phyloP scores from a whole-genome alignment of 2,329 filamentous ascomycete genomes.

The Xylaria digitata region DNA sequence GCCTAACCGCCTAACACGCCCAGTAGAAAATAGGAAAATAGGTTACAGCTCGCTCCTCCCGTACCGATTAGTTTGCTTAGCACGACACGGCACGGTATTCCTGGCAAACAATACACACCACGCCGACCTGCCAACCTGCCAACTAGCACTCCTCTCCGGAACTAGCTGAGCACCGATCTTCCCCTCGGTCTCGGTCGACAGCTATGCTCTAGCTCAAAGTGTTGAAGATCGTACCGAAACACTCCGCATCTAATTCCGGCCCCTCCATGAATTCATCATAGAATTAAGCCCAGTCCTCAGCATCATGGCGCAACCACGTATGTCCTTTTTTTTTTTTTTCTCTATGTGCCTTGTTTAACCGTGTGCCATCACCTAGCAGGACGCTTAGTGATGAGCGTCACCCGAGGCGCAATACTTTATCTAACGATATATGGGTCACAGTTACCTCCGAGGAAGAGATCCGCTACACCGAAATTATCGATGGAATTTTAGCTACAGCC shows the following conservation, averaged over 20 bases:
- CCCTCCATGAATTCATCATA: slow-evolving; percentile 32
- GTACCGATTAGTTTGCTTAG: slow-evolving; percentile 16
- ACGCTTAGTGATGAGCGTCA: not conserved
- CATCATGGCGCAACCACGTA: slow-evolving; percentile 48
- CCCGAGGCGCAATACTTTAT: slow-evolving; percentile 6
- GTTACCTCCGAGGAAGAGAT: slow-evolving; percentile 62
- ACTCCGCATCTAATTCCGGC: slow-evolving; percentile 6
- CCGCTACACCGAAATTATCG: slow-evolving; percentile 69
- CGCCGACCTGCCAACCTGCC: not conserved
- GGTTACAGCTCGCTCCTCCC: slow-evolving; percentile 3
- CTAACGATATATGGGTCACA: slow-evolving; percentile 46
- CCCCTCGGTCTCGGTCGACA: slow-evolving; percentile 22
- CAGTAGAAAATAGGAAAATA: not conserved
- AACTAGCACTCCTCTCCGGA: not conserved
- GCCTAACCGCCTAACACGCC: slow-evolving; percentile 2
- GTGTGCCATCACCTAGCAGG: not conserved
- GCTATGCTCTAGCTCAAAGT: slow-evolving; percentile 36
- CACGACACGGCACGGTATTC: not conserved
- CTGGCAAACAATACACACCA: slow-evolving; percentile 7
- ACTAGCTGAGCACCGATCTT: slow-evolving; percentile 21
- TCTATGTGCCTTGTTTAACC: not conserved
- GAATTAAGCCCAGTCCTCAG: slow-evolving; percentile 22
- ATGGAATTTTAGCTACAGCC: slow-evolving; percentile 67
- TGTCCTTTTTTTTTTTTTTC: slow-evolving; percentile 41
- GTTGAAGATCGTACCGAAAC: slow-evolving; percentile 14